Conservation (phyloP, 129 eudicot species). For the Sambucus nigra region DNA sequence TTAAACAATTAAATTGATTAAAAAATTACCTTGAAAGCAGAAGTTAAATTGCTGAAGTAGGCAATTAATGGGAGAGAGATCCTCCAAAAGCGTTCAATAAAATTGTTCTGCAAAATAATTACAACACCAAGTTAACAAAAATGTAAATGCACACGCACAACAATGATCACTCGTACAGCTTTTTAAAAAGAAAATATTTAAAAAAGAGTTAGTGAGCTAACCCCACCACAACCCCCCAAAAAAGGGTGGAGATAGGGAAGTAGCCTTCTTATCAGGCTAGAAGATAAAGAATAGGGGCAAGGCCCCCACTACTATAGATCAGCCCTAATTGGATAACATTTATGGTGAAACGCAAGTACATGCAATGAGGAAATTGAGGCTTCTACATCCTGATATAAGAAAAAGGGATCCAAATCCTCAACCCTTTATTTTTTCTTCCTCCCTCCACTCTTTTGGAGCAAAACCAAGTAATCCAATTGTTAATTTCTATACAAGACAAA, state of each 20-base stretch:
- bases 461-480: neutral
- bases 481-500: neutral
- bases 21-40: conserved; percentile 2
- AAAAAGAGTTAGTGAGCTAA: too few species aligned
- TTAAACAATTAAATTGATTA: neutral
- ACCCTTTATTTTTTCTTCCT: neutral
- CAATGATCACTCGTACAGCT: neutral
- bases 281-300: neutral
- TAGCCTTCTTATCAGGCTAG: neutral
- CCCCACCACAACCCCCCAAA: too few species aligned
- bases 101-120: neutral
- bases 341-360: neutral
- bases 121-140: neutral
- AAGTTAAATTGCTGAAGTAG: neutral
- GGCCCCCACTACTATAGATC: neutral
- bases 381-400: neutral
- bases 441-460: neutral
- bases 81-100: neutral
- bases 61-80: neutral
- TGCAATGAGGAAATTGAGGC: neutral
- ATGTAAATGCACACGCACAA: neutral
- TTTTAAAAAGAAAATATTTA: neutral
- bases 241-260: neutral
- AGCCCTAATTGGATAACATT: neutral
- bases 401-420: neutral